Conservation (phyloP, 331 rosid species). For the Dryas integrifolia region DNA sequence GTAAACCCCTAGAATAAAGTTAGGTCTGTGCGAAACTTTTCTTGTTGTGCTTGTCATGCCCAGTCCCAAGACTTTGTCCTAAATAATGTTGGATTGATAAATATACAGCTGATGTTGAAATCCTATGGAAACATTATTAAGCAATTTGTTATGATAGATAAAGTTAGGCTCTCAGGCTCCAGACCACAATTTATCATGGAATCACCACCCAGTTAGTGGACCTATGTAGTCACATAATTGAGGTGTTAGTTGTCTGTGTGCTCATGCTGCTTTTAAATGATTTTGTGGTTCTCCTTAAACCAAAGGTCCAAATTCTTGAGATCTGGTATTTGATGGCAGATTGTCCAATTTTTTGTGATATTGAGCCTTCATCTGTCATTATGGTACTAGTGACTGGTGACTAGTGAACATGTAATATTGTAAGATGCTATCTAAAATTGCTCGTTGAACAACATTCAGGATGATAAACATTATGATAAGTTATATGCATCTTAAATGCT, state of each 20-base stretch:
- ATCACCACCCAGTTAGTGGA: background rate
- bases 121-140: background rate
- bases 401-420: background rate
- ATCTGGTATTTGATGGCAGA: background rate
- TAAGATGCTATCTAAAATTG: background rate
- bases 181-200: background rate
- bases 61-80: background rate
- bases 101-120: background rate
- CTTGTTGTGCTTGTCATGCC: background rate
- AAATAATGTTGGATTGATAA: background rate
- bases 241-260: background rate
- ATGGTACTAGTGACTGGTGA: constrained; percentile 7
- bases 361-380: background rate
- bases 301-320: background rate
- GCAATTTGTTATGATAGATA: background rate
- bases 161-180: background rate
- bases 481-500: background rate
- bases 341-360: background rate
- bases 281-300: background rate
- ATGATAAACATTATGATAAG: background rate
- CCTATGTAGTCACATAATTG: background rate
- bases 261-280: background rate
- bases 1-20: background rate
- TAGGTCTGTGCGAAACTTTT: background rate
- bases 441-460: constrained; percentile 1